These are phyloP conservation scores for Aspergillus affinis DNA, from an alignment of 495 filamentous ascomycete genomes.

Conservation along the genomic window DNA sequence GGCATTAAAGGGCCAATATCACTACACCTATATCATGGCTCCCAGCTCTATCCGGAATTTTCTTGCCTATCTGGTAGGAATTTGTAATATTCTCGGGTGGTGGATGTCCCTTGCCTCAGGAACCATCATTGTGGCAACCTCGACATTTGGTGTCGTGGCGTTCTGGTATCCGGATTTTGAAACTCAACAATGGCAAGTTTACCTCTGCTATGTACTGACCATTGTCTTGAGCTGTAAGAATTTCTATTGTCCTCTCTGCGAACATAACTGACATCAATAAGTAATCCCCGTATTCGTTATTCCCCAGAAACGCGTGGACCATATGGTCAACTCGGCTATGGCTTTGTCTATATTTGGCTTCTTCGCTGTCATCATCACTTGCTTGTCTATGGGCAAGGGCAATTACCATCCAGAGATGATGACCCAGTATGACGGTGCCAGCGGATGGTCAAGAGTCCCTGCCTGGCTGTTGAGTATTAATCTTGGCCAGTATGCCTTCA, in stretches of 20 bases:
- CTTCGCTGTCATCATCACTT: slow-evolving; percentile 16
- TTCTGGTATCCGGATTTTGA: slow-evolving; percentile 27
- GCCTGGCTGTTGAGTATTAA: slow-evolving; percentile 27
- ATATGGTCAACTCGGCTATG: slow-evolving; percentile 21
- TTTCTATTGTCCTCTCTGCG: neutral
- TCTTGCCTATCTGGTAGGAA: slow-evolving; percentile 31
- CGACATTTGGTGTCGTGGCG: slow-evolving; percentile 20
- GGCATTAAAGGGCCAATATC: slow-evolving; percentile 26
- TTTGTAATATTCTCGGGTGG: slow-evolving; percentile 30
- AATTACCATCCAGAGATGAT: slow-evolving; percentile 19
- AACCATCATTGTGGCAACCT: slow-evolving; percentile 19
- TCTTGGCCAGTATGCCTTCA: slow-evolving; percentile 20
- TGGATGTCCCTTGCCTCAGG: slow-evolving; percentile 24
- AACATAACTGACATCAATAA: neutral
- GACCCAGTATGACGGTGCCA: slow-evolving; percentile 19
- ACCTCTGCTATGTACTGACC: slow-evolving; percentile 23
- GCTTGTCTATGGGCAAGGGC: slow-evolving; percentile 19
- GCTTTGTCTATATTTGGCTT: slow-evolving; percentile 21
- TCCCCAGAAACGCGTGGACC: slow-evolving; percentile 15
- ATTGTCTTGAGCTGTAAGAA: slow-evolving; percentile 16
- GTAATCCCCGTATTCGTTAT: slow-evolving; percentile 22
- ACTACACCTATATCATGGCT: slow-evolving; percentile 34
- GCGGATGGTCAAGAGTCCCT: slow-evolving; percentile 25
- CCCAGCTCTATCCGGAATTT: slow-evolving; percentile 21
- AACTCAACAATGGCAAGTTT: slow-evolving; percentile 28